These are phyloP conservation scores for Bipolaris zeicola DNA, from an alignment of 2,329 filamentous ascomycete species.

Conservation along the genomic window DNA sequence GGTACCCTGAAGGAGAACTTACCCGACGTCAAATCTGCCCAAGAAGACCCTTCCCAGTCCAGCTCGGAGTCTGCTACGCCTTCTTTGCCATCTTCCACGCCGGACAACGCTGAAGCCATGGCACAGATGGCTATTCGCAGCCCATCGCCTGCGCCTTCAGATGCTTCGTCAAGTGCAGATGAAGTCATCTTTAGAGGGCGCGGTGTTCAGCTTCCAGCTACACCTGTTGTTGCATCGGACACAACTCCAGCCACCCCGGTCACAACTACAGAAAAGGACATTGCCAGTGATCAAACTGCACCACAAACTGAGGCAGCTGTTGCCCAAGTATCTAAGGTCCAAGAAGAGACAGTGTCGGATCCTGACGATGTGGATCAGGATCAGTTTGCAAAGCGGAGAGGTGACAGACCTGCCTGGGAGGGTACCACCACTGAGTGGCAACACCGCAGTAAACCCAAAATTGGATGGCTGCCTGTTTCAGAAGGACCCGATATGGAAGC, in stretches of 20 bases:
- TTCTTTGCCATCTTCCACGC: constrained; percentile 22
- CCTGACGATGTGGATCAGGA: constrained; percentile 28
- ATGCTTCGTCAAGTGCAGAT: constrained; percentile 55
- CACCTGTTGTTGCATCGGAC: constrained; percentile 1
- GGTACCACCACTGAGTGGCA: constrained; percentile 38
- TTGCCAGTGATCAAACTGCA: neutral
- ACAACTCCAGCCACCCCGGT: neutral
- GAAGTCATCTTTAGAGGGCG: constrained; percentile 61
- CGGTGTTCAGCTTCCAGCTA: constrained; percentile 10
- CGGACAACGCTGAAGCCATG: constrained; percentile 34
- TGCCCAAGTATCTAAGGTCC: constrained; percentile 1
- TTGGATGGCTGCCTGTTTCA: constrained; percentile 41
- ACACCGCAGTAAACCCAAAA: constrained; percentile 43
- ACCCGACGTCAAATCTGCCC: constrained; percentile 11
- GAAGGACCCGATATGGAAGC: constrained; percentile 30
- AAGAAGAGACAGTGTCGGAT: constrained; percentile 27
- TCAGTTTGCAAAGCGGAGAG: constrained; percentile 34
- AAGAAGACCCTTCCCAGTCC: constrained; percentile 9
- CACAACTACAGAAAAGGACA: constrained; percentile 6
- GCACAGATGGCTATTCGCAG: constrained; percentile 45
- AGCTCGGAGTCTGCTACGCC: constrained; percentile 18
- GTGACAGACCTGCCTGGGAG: constrained; percentile 39
- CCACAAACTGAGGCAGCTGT: neutral
- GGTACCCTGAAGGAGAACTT: constrained; percentile 45
- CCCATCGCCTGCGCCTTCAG: constrained; percentile 42